These are phyloP conservation scores for Davidsoniella virescens DNA, from an alignment of 2,329 filamentous ascomycete species.

Conservation along the genomic window DNA sequence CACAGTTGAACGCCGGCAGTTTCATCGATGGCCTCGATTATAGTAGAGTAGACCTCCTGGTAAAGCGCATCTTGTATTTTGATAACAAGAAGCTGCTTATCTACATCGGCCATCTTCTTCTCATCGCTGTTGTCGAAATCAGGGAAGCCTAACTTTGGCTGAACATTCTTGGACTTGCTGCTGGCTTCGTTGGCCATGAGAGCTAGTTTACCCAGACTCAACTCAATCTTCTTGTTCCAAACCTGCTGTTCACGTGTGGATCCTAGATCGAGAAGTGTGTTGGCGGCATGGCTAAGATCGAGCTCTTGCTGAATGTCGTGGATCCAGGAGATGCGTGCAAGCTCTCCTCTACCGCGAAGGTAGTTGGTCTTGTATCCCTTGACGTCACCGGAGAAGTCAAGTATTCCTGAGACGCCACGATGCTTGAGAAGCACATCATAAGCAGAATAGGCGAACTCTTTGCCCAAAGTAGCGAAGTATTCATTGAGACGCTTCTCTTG, in stretches of 20 bases:
- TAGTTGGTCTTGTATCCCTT: slow-evolving; percentile 60
- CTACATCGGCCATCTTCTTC: slow-evolving; percentile 34
- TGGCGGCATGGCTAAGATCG: slow-evolving; percentile 57
- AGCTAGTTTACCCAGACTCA: slow-evolving; percentile 75
- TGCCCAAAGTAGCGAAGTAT: slow-evolving; percentile 48
- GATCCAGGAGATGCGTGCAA: slow-evolving; percentile 81
- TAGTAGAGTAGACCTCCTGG: slow-evolving; percentile 49
- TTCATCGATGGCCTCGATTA: slow-evolving; percentile 60
- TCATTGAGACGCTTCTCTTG: slow-evolving; percentile 30
- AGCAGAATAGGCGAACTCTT: slow-evolving; percentile 56
- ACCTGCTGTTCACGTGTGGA: slow-evolving; percentile 57
- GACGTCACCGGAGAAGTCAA: slow-evolving; percentile 56
- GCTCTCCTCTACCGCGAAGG: slow-evolving; percentile 52
- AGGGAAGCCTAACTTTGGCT: slow-evolving; percentile 17
- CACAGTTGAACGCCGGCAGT: slow-evolving; percentile 63
- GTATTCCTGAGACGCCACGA: slow-evolving; percentile 48
- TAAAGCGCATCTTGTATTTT: slow-evolving; percentile 68
- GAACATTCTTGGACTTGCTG: slow-evolving; percentile 15
- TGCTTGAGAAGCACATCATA: slow-evolving; percentile 62
- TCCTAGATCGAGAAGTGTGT: slow-evolving; percentile 54
- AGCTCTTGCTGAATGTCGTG: slow-evolving; percentile 70
- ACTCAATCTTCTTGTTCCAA: slow-evolving; percentile 87
- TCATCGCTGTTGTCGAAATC: slow-evolving; percentile 19
- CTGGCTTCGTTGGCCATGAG: slow-evolving; percentile 45
- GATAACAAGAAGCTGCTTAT: slow-evolving; percentile 51